Base-by-base conservation (phyloP, 2,329 filamentous ascomycete genomes). In the Fusarium palustre region DNA sequence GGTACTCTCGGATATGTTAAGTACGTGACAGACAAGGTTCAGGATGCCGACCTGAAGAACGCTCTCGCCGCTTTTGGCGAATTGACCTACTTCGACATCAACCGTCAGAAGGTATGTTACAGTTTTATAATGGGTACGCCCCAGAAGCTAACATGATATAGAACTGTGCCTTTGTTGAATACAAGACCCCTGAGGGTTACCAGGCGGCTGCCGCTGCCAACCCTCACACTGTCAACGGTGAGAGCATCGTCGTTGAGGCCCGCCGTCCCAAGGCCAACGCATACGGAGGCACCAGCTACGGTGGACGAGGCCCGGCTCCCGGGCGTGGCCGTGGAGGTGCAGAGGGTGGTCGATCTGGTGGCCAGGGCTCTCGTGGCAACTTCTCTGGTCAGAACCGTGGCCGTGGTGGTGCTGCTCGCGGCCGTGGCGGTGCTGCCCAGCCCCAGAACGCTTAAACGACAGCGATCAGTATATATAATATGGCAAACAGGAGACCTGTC, bases 151-250 rank as follows among this genome's bases (percentile, higher is more conserved):
- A 70, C 64, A 68, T 69, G 20, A 52, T 41, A 30, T 77, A 97
- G 95, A 97, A 96, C 86, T 97, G 94, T 77, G 96, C 96, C 28
- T 98, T 98, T 77, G 93, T 97, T 64, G 96, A 99, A 80, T 99
- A 96, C 81, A 91, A 90, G 77, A 92, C 91, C 47, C 78, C 88
- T 24, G 89, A 94, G 57, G 93, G 89, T 47, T 97, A 97, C 82
- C 88, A 93, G 79, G 91, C 92, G 67, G 96, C 96, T 43, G 86
- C 93, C 38, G 88, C 88, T 65, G 91, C 91, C 73, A 98, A 97
- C 83, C 95, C 95, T 36, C 93, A 97, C 82, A 87, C 87, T 45
- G 88, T 99, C 68, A 92, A 91, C 74, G 91, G 90, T 72, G 91
- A 97, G 80, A 90, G 88, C 75, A 91, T 99, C 74, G 86, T 88